phyloP scores from a whole-genome alignment of 2,329 filamentous ascomycete species.

The Colletotrichum costaricense region DNA sequence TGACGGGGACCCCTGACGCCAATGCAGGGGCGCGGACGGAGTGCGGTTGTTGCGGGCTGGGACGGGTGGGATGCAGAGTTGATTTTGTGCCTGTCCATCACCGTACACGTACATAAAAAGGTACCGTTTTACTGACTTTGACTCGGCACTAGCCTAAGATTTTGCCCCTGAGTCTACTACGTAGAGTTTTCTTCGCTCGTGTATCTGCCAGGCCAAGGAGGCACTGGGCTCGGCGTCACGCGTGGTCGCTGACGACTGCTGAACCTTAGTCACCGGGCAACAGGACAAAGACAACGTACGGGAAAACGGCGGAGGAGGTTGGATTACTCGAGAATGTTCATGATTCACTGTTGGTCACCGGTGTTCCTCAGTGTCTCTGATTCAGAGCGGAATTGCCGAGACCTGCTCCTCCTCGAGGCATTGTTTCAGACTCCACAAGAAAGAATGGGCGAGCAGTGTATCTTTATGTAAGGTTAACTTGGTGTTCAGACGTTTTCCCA shows the following conservation, averaged over 20 bases:
- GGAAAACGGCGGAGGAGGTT: not conserved
- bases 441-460: slow-evolving; percentile 23
- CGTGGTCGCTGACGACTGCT: not conserved
- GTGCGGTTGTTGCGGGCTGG: not conserved
- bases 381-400: slow-evolving; percentile 13
- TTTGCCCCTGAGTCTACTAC: not conserved
- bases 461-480: not conserved
- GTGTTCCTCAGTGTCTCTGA: not conserved
- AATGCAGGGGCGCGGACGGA: slow-evolving; percentile 23
- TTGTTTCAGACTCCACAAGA: slow-evolving; percentile 25
- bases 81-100: not conserved
- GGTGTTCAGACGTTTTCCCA: not conserved
- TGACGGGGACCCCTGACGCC: slow-evolving; percentile 13
- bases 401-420: not conserved
- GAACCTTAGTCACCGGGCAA: not conserved
- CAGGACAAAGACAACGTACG: not conserved
- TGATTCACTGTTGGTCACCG: not conserved
- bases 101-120: not conserved
- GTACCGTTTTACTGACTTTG: not conserved
- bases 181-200: not conserved
- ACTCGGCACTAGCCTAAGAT: not conserved
- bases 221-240: too few relatives aligned
- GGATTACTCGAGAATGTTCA: not conserved
- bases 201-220: not conserved
- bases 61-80: slow-evolving; percentile 2